phyloP scores from a whole-genome alignment of 495 filamentous ascomycete genomes.

The Penicillium antarcticum region DNA sequence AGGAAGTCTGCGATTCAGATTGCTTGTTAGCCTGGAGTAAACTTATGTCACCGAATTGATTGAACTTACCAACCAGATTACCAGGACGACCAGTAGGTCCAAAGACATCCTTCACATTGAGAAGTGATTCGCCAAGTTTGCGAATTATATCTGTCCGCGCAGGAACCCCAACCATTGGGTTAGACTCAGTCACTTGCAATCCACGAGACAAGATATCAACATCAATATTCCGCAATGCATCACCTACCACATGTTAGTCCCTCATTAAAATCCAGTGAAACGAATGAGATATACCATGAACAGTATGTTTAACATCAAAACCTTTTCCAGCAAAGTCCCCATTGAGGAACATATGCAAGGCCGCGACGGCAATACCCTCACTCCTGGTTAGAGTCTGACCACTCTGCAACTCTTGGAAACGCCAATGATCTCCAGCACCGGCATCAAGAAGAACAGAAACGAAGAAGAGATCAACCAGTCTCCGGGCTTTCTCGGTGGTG shows the following conservation, averaged over 20 bases:
- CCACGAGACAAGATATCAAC: constrained; percentile 13
- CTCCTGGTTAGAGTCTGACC: constrained; percentile 48
- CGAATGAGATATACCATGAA: constrained; percentile 22
- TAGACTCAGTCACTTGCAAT: constrained; percentile 46
- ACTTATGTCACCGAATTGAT: not conserved
- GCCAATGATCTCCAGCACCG: constrained; percentile 77
- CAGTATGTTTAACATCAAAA: constrained; percentile 15
- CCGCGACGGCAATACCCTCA: constrained; percentile 58
- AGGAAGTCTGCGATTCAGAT: constrained; percentile 44
- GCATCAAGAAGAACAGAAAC: constrained; percentile 90
- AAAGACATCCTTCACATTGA: constrained; percentile 46
- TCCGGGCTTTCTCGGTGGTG: constrained; percentile 66
- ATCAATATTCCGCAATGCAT: constrained; percentile 13
- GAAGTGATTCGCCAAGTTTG: constrained; percentile 45
- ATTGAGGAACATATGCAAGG: constrained; percentile 55
- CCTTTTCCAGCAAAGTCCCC: constrained; percentile 40
- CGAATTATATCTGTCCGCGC: constrained; percentile 48
- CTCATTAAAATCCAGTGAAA: not conserved
- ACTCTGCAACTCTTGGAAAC: constrained; percentile 48
- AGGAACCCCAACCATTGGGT: constrained; percentile 49
- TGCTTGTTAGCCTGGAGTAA: not conserved
- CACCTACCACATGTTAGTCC: constrained; percentile 5
- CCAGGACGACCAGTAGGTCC: constrained; percentile 50
- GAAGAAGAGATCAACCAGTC: constrained; percentile 80
- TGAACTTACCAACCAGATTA: constrained; percentile 49